Base-by-base conservation (phyloP, 164 flowering plant species). In the Sedum album region DNA sequence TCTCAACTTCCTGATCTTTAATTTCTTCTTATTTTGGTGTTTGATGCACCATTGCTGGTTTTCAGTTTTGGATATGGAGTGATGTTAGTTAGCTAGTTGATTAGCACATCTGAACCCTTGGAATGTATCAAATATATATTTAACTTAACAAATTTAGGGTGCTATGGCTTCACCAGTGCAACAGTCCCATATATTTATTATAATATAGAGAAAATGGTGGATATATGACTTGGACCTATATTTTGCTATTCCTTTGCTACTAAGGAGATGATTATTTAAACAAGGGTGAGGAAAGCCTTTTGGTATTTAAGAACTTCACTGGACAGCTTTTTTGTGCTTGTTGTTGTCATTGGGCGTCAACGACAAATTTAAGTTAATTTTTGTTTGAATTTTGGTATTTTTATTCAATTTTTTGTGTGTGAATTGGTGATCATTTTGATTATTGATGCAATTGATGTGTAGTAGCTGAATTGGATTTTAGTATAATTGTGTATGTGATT, bases 361-460 rank as follows among this genome's bases (percentile, higher is more conserved):
- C 28, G 60, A 53, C 60, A 53, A 53, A 53, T 28, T 53, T 53
- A n/a, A n/a, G n/a, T n/a, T n/a, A n/a, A n/a, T n/a, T n/a, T n/a
- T n/a, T n/a, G n/a, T n/a, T n/a, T n/a, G n/a, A n/a, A n/a, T n/a
- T n/a, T n/a, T n/a, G n/a, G n/a, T n/a, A n/a, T n/a, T n/a, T n/a
- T n/a, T n/a, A n/a, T n/a, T n/a, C n/a, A n/a, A n/a, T n/a, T n/a
- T n/a, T n/a, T n/a, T n/a, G n/a, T n/a, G n/a, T n/a, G n/a, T n/a
- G n/a, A n/a, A n/a, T n/a, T n/a, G n/a, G n/a, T n/a, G n/a, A n/a
- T n/a, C n/a, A n/a, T n/a, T n/a, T n/a, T n/a, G n/a, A n/a, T n/a
- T n/a, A n/a, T n/a, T n/a, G n/a, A n/a, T n/a, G n/a, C n/a, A n/a
- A n/a, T n/a, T n/a, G n/a, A n/a, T n/a, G n/a, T n/a, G n/a, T n/a